Conservation (phyloP, 1,284 basidiomycete genomes). For the Ustilago trichophora region DNA sequence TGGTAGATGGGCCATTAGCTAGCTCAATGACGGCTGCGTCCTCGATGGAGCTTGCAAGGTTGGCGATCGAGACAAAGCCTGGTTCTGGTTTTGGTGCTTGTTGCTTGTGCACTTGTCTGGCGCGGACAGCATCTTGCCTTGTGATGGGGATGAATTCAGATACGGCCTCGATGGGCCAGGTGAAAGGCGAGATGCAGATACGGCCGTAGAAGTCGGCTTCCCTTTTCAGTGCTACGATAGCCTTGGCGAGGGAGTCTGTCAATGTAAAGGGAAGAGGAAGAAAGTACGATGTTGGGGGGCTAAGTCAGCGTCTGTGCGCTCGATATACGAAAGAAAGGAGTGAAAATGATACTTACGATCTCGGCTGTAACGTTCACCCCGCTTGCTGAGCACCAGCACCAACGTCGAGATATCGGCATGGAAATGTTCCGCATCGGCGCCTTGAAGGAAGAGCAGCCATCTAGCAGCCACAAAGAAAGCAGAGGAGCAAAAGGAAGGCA, state of each 20-base stretch:
- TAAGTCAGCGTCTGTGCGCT: no score
- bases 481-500: constrained; percentile 19
- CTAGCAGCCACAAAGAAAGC: constrained; percentile 24
- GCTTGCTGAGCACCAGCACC: constrained; percentile 4
- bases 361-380: constrained; percentile 5
- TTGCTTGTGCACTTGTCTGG: neutral
- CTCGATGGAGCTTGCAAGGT: constrained; percentile 18
- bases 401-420: constrained; percentile 20
- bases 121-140: neutral
- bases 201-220: constrained; percentile 18
- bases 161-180: constrained; percentile 26
- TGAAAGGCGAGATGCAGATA: constrained; percentile 33
- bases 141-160: constrained; percentile 19
- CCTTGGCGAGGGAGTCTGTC: constrained; percentile 16
- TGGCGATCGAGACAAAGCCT: constrained; percentile 15
- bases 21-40: constrained; percentile 5
- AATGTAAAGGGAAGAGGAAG: no score
- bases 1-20: neutral
- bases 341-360: constrained; percentile 15
- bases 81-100: neutral
- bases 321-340: no score
- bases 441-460: constrained; percentile 25
- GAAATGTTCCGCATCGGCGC: constrained; percentile 2
- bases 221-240: constrained; percentile 19
- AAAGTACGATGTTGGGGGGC: no score